These are phyloP conservation scores for Cutaneotrichosporon mucoides DNA, from an alignment of 1,284 basidiomycete species.

Conservation along the genomic window DNA sequence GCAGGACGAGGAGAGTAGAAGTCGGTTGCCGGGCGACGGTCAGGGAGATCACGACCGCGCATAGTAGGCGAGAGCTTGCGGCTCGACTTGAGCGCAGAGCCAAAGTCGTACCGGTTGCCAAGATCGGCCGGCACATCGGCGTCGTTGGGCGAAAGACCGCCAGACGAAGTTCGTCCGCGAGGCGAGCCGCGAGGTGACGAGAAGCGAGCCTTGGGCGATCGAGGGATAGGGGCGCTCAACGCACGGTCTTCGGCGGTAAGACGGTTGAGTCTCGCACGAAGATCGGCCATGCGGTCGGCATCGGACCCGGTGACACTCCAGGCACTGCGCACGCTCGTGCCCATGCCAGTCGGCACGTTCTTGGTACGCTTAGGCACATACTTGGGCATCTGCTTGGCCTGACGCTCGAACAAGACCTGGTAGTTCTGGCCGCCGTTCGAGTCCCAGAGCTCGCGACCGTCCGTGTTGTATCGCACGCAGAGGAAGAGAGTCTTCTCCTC, in stretches of 20 bases:
- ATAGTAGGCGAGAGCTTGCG: slow-evolving; percentile 23
- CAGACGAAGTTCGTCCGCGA: not conserved
- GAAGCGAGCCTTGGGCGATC: slow-evolving; percentile 12
- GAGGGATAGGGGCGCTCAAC: slow-evolving; percentile 11
- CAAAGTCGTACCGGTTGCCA: slow-evolving; percentile 54
- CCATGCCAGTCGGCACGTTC: slow-evolving; percentile 35
- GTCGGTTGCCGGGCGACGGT: slow-evolving; percentile 31
- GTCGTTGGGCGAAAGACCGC: not conserved
- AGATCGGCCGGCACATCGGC: slow-evolving; percentile 20
- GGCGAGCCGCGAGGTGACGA: slow-evolving; percentile 14
- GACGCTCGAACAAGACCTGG: slow-evolving; percentile 54
- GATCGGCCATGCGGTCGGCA: slow-evolving; percentile 47
- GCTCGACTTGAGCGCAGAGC: slow-evolving; percentile 50
- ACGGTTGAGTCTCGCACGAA: slow-evolving; percentile 52
- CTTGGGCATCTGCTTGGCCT: slow-evolving; percentile 13
- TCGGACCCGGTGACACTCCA: slow-evolving; percentile 49
- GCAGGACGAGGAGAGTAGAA: slow-evolving; percentile 41
- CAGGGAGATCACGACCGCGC: slow-evolving; percentile 7
- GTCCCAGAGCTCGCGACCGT: slow-evolving; percentile 77
- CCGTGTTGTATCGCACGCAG: slow-evolving; percentile 71
- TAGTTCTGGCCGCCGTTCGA: slow-evolving; percentile 82
- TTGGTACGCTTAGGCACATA: slow-evolving; percentile 20
- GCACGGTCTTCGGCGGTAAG: slow-evolving; percentile 50
- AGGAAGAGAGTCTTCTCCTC: slow-evolving; percentile 82
- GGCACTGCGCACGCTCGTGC: slow-evolving; percentile 33